A percentile compares a stretch with the other conserved stretches of the same genome.
Evolutionary conservation across 108 stramenopile genomes (phyloP).

Genomic region (Poteriospumella lacustris): DNA sequence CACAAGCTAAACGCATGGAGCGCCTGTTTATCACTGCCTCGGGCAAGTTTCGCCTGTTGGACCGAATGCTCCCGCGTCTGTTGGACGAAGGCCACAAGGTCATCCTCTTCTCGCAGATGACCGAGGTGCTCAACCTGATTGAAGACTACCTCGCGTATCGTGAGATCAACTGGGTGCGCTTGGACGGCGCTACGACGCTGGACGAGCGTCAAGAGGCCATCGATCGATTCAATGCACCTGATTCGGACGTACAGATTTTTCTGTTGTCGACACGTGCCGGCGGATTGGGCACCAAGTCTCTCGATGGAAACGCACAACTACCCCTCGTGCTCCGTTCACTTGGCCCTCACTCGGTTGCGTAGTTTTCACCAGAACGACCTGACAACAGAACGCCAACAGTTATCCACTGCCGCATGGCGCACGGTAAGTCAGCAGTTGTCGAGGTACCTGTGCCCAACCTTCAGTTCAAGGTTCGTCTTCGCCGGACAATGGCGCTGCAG

Average conservation of each 20-base stretch:
- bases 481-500: conserved; percentile 18
- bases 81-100: conserved; percentile 72
- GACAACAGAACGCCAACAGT: no score
- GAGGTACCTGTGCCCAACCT: no score
- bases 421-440: no score
- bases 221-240: conserved; percentile 86
- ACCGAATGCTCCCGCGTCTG: conserved; percentile 82
- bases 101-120: conserved; percentile 89
- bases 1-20: no score
- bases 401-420: no score
- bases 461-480: not conserved
- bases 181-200: conserved; percentile 80
- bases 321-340: conserved; percentile 24
- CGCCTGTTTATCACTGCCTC: conserved; percentile 51
- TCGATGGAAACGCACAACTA: conserved; percentile 23
- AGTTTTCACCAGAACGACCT: not conserved
- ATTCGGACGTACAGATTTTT: conserved; percentile 80
- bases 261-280: conserved; percentile 90
- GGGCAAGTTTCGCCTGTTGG: conserved; percentile 81
- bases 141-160: conserved; percentile 82
- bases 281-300: conserved; percentile 90
- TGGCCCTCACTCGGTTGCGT: not conserved
- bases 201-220: conserved; percentile 88
- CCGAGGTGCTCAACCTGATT: conserved; percentile 78
- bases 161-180: conserved; percentile 60